Base-by-base conservation (phyloP, 495 filamentous ascomycete genomes). In the Xylaria nigripes region DNA sequence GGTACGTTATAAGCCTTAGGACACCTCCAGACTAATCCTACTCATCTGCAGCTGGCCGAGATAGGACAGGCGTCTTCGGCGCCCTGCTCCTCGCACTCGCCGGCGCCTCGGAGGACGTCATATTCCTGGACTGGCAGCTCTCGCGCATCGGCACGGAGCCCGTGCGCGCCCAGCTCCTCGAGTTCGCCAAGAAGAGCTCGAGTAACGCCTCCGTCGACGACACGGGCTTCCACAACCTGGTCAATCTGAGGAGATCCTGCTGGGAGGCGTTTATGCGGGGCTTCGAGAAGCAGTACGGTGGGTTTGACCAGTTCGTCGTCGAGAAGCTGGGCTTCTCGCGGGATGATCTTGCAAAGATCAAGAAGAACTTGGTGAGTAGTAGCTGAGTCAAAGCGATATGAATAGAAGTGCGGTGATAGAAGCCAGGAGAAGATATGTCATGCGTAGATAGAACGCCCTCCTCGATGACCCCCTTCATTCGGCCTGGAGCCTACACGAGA, bases 31-130 rank as follows among this genome's bases (percentile, higher is more conserved):
- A 48, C 44, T 54, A 8, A 54, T 32, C 32, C 21, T 22, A 0
- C 23, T 29, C 12, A 13, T 12, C 19, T 3, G 42, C 45, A 77
- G 81, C 81, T 10, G 83, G 83, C 6, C 80, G 83, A 55, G 82
- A 86, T 55, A 74, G 83, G n/a, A 84, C 83, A 0, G 83, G 83
- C 3, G 78, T 85, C 0, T 61, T 85, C 9, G 69, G 80, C 5
- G 79, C 77, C 5, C 54, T 86, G 1, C 62, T 86, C 6, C 61
- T 83, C n/a, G 69, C 71, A 7, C 66, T 86, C 0, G 76, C 79
- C 9, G 77, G 75, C 9, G 69, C 69, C 29, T 59, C 72, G 5
- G 49, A 66, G 6, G 71, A 80, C 3, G 64, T 64, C 9, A 71
- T 84, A 24, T 59, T 64, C 29, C 56, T 75, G 23, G 82, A 85